These are phyloP conservation scores for Pseudocercospora vitis DNA, from an alignment of 2,329 filamentous ascomycete genomes.

Conservation along the genomic window DNA sequence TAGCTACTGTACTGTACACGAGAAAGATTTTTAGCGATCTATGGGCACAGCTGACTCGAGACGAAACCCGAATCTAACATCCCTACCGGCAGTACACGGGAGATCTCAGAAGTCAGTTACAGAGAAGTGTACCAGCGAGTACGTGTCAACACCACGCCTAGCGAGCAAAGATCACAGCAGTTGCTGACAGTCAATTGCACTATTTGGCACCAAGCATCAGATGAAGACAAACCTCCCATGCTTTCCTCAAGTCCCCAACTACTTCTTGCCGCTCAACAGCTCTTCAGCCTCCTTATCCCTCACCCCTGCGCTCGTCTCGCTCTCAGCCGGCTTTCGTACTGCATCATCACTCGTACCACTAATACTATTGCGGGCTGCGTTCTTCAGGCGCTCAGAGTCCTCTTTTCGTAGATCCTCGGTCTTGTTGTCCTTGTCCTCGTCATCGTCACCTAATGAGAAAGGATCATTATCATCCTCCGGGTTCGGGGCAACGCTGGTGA, in stretches of 20 bases:
- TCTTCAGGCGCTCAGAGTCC: conserved; percentile 53
- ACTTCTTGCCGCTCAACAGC: conserved; percentile 38
- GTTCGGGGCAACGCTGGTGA: conserved; percentile 79
- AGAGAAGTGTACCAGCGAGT: no score
- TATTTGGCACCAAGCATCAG: no score
- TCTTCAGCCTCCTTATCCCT: conserved; percentile 50
- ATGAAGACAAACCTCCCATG: background rate
- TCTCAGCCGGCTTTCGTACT: conserved; percentile 33
- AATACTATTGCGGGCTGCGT: conserved; percentile 53
- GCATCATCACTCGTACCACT: conserved; percentile 42
- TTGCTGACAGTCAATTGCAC: no score
- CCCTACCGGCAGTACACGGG: no score
- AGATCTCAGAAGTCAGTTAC: no score
- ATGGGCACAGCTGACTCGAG: no score
- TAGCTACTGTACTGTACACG: no score
- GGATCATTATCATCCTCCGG: conserved; percentile 91
- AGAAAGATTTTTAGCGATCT: no score
- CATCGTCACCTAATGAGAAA: conserved; percentile 92
- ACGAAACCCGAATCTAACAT: no score
- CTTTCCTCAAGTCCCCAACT: background rate
- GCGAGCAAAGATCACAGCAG: no score
- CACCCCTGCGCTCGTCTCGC: conserved; percentile 44
- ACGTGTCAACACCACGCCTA: no score
- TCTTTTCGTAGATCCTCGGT: conserved; percentile 60
- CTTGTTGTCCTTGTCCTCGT: conserved; percentile 64